Base-by-base conservation (phyloP, 2,329 filamentous ascomycete species). In the Lasiodiplodia hormozganensis region DNA sequence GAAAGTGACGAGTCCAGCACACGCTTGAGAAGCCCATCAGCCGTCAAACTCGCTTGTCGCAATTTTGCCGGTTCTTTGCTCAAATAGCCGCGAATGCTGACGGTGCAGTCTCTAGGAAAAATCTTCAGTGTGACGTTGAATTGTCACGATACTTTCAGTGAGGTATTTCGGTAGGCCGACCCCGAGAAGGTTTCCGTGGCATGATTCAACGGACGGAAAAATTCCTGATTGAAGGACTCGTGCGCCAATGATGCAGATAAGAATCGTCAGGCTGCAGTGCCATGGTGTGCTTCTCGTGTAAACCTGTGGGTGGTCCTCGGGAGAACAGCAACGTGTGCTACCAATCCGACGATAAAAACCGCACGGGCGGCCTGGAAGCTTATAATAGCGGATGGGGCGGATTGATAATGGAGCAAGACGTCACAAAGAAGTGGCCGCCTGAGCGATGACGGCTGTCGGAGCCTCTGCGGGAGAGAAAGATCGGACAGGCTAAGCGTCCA, bases 341-440 rank as follows among this genome's bases (percentile, higher is more conserved):
- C 23, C 38, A 34, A 62, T 62, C 12, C 25, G 40, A 43, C 56
- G 36, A 21, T 36, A 16, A 25, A 36, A 36, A 14, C 31, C 12
- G 25, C 38, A 43, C 14, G 58, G 58, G 40, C 38, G 58, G 58
- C 57, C 57, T 62, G 38, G 18, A 23, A n/a, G 57, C 57, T 62
- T 62, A 62, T 62, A 51, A 51, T 16, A 36, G 58, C 58, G 58
- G 58, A 51, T 62, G 40, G 58, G 40, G 31, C 40, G 58, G 58
- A 40, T 21, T 62, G 40, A 49, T n/a, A 21, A 34, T 21, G 58
- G 58, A 49, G 58, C 40, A 51, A 62, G 25, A 62, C 58, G 58
- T 62, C 58, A 62, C 57, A 62, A 31, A 36, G 23, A 36, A 23
- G 21, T 60, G n/a, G 36, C 47, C 23, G 40, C 57, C 25, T 49